Evolutionary conservation across 208 protist genomes (phyloP).

Genomic region (Leishmania mexicana): DNA sequence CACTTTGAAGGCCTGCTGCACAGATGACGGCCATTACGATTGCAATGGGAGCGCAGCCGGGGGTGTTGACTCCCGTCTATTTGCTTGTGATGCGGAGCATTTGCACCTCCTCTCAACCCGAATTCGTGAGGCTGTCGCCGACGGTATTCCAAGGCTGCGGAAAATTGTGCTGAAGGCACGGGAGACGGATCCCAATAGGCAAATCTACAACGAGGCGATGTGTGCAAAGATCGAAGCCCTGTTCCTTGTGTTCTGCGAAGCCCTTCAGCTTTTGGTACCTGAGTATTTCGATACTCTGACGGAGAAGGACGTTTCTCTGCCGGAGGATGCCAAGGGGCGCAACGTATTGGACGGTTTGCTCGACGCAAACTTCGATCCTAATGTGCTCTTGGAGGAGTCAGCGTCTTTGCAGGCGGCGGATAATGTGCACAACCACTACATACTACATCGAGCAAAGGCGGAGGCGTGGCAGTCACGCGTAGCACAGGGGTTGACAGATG

Average conservation of each 20-base stretch:
- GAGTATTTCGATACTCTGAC: neutral
- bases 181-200: conserved; percentile 79
- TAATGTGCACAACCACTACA: conserved; percentile 43
- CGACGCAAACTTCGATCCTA: conserved; percentile 10
- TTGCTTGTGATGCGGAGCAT: conserved; percentile 2
- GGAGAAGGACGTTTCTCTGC: neutral
- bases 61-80: neutral
- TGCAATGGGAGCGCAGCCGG: neutral
- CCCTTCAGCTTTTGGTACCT: conserved; percentile 10
- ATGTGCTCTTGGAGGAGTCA: conserved; percentile 38
- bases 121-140: conserved; percentile 14
- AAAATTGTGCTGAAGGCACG: conserved; percentile 74
- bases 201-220: conserved; percentile 92
- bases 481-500: conserved; percentile 46
- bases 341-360: conserved; percentile 7
- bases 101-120: conserved; percentile 6
- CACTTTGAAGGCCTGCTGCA: neutral
- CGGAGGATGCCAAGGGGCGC: neutral
- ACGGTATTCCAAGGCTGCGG: conserved; percentile 46
- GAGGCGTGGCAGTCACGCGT: conserved; percentile 74
- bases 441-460: conserved; percentile 44
- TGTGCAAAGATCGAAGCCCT: conserved; percentile 81
- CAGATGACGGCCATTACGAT: neutral
- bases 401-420: conserved; percentile 33
- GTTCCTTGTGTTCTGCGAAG: conserved; percentile 45